Conservation (phyloP, 176 grass and related monocot species). For the Coix lacrymajobi region DNA sequence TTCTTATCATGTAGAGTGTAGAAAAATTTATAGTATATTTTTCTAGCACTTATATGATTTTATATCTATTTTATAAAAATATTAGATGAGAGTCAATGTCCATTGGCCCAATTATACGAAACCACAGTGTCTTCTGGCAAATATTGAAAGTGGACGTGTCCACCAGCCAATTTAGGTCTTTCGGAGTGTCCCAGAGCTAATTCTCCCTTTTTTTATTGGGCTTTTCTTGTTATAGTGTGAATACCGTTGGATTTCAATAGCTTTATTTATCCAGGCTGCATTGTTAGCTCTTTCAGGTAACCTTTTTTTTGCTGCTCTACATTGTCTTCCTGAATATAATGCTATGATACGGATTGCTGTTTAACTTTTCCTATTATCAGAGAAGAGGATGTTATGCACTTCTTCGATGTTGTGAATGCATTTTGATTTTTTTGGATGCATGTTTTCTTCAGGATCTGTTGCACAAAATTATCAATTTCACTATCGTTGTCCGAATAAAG, state of each 20-base stretch:
- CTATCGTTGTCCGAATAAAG: too few species aligned
- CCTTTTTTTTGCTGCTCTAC: not conserved
- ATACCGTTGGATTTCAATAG: not conserved
- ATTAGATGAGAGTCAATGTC: too few species aligned
- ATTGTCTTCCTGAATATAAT: not conserved
- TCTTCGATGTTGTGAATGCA: not conserved
- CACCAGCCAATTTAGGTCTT: too few species aligned
- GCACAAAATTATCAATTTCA: not conserved
- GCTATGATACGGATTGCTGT: not conserved
- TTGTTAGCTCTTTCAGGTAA: not conserved
- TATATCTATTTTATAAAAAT: too few species aligned
- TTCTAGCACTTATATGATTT: too few species aligned
- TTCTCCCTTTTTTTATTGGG: constrained; percentile 8
- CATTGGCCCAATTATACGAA: too few species aligned
- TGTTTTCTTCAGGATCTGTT: not conserved
- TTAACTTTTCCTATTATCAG: not conserved
- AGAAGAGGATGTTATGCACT: not conserved
- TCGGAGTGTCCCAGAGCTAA: too few species aligned
- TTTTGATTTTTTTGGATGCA: not conserved
- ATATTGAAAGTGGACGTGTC: too few species aligned
- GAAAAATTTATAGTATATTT: too few species aligned
- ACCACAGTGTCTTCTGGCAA: too few species aligned
- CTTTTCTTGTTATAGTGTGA: not conserved
- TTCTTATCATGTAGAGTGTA: too few species aligned
- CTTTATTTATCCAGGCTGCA: not conserved